Percentiles rank a stretch among this genome's conserved stretches.
phyloP scores from a whole-genome alignment of 2,329 filamentous ascomycete species.

The Thielaviopsis euricoi region DNA sequence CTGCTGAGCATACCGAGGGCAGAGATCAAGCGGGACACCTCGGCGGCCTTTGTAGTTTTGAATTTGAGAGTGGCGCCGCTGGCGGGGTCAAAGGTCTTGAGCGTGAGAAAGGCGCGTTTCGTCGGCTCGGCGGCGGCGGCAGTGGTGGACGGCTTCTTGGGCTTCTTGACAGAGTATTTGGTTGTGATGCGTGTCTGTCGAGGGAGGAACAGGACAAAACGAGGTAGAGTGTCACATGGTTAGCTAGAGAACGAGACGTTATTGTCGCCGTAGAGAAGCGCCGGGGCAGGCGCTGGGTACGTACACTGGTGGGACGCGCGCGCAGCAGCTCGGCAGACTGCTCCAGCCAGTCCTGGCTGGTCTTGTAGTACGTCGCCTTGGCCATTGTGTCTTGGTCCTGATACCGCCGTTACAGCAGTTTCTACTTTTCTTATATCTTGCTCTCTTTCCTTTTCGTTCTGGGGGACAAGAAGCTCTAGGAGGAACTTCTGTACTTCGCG shows the following conservation, averaged over 20 bases:
- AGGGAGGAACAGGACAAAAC: no score
- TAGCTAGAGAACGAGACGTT: no score
- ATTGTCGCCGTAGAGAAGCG: no score
- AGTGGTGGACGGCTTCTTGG: slow-evolving; percentile 16
- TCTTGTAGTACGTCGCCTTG: slow-evolving; percentile 51
- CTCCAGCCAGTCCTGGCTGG: slow-evolving; percentile 79
- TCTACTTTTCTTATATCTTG: neutral
- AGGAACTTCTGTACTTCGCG: neutral
- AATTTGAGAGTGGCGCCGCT: slow-evolving; percentile 81
- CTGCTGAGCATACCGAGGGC: slow-evolving; percentile 62
- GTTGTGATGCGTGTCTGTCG: slow-evolving; percentile 75
- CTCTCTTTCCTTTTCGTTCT: neutral
- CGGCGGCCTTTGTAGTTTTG: slow-evolving; percentile 74
- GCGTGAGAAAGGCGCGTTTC: slow-evolving; percentile 51
- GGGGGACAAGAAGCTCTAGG: no score
- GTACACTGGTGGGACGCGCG: slow-evolving; percentile 69
- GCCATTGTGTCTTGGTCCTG: slow-evolving; percentile 5
- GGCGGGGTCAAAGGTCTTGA: slow-evolving; percentile 79
- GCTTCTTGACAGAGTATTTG: slow-evolving; percentile 44
- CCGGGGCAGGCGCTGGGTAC: no score
- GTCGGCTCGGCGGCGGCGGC: slow-evolving; percentile 17
- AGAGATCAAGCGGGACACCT: slow-evolving; percentile 69
- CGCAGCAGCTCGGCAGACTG: slow-evolving; percentile 74
- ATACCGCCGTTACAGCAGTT: no score
- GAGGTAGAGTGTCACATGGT: no score